phyloP scores from a whole-genome alignment of 2,329 filamentous ascomycete species.

The Aspergillus luchuensis region DNA sequence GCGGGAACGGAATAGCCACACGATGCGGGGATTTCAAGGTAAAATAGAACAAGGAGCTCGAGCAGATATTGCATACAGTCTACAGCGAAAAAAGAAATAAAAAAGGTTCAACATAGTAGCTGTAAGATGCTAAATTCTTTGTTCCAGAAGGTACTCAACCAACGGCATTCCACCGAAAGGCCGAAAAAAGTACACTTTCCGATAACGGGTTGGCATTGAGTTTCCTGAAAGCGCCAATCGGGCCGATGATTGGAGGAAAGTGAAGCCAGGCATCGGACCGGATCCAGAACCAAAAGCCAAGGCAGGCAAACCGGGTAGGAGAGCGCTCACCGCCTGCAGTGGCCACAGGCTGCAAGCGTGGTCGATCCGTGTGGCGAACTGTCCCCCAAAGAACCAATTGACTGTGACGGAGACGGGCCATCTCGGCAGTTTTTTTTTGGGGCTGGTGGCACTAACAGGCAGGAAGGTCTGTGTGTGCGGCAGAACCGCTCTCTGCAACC shows the following conservation, averaged over 20 bases:
- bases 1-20: too few species aligned
- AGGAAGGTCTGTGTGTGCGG: neutral
- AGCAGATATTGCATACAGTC: too few species aligned
- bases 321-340: conserved; percentile 5
- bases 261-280: neutral
- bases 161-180: neutral
- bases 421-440: neutral
- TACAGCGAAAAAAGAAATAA: too few species aligned
- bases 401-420: neutral
- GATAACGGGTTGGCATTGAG: conserved; percentile 2
- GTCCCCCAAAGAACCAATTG: neutral
- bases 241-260: neutral
- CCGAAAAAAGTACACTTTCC: neutral
- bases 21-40: too few species aligned
- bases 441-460: neutral
- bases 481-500: neutral
- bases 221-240: neutral
- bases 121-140: too few species aligned
- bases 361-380: conserved; percentile 10
- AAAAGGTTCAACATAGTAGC: too few species aligned
- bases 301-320: neutral
- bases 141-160: neutral
- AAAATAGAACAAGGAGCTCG: too few species aligned
- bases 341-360: conserved; percentile 4
- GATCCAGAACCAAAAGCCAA: conserved; percentile 7